Percentiles rank a stretch among this genome's conserved stretches.
phyloP scores from a whole-genome alignment of 176 grass and related monocot genomes.

The Oryza meyeriana region DNA sequence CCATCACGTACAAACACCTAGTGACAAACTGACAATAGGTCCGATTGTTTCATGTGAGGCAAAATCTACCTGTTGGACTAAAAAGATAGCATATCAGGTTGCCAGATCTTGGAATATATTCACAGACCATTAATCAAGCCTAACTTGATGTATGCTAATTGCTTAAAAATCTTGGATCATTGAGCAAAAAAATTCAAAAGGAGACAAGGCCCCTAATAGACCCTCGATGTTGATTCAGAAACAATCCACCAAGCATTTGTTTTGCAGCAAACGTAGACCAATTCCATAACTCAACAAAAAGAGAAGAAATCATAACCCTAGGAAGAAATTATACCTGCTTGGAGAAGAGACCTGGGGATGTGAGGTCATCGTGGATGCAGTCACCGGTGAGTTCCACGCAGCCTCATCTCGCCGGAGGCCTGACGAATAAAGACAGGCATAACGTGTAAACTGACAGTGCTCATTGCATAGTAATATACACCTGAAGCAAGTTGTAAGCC shows the following conservation, averaged over 20 bases:
- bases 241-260: no score
- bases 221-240: no score
- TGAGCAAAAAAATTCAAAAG: background rate
- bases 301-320: no score
- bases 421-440: background rate
- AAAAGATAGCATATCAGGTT: conserved; percentile 3
- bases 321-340: no score
- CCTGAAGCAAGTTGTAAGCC: conserved; percentile 73
- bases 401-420: no score
- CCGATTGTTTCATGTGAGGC: background rate
- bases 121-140: background rate
- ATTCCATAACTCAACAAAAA: no score
- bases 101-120: conserved; percentile 22
- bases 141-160: no score
- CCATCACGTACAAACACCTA: conserved; percentile 17
- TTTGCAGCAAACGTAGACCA: no score
- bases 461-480: conserved; percentile 31
- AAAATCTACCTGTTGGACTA: background rate
- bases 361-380: no score
- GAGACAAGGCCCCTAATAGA: background rate
- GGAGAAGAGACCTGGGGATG: no score
- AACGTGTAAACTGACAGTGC: background rate
- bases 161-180: background rate
- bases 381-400: no score
- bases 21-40: background rate